Base-by-base conservation (phyloP, 257 asterid genomes). In the Solanum piurae region DNA sequence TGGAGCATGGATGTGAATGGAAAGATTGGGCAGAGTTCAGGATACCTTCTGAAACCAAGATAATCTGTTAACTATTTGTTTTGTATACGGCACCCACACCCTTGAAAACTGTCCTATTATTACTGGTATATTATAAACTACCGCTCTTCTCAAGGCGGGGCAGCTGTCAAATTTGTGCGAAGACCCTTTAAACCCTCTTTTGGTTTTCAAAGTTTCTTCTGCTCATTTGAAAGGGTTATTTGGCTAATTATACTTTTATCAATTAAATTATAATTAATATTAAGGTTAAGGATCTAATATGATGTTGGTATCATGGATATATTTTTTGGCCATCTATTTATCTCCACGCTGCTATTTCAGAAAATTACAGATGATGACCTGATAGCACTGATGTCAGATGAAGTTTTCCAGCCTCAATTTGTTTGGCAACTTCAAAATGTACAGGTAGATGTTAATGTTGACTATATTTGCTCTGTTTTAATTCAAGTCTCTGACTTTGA, bases 331-430 rank as follows among this genome's bases (percentile, higher is more conserved):
- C 85, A 27, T 80, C 42, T 27, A 80, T 40, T 87, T 74, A 68
- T 71, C 33, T 37, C 68, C 29, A 74, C 86, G 18, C 88, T 76
- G 88, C 74, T 91, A 38, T 85, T 87, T 76, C 95, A 96, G 99
- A 90, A 37, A 76, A 89, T 96, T 60, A 88, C 96, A 27, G 98
- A 96, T 90, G 97, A 95, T 75, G 99, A 96, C 93, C 95, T 96
- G 42, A 88, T 95, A 55, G 99, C 98, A 71, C 90, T 96, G 52
- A 92, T 95, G 72, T 93, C 98, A 2, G 98, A 95, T 90, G 98
- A 94, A 91, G 94, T 96, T 88, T 95, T 95, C 93, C 98, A 96
- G 94, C 98, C 99, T 36, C 93, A 91, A 89, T 89, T 92, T 87
- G 86, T 93, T 87, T 96, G 99, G 99, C 93, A 93, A 74, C 92